Base-by-base conservation (phyloP, 805 yeast genomes). In the Kazachstania taianensis region DNA sequence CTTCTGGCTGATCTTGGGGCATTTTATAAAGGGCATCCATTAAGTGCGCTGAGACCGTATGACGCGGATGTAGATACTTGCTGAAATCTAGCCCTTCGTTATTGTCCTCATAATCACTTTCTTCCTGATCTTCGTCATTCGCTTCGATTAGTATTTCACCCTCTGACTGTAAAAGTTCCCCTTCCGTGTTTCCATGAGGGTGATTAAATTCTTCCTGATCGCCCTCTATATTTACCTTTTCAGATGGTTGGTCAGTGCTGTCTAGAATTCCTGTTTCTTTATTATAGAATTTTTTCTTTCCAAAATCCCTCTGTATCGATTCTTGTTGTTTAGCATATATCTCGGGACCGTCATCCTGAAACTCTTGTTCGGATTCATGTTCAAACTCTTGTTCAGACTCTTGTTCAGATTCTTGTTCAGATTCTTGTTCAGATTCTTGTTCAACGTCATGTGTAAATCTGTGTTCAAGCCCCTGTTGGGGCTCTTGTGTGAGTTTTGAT, bases 221-320 rank as follows among this genome's bases (percentile, higher is more conserved):
- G n/a, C n/a, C n/a, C 23, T 20, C 38, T n/a, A 23, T 28, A 26
- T 25, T 26, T 16, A 31, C 37, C 22, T 32, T 33, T 24, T 28
- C 30, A 7, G 16, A 26, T 29, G 22, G 28, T 20, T 25, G 30
- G 4, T 20, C 31, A 14, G 15, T 20, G 7, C 17, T 14, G 15
- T 37, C 40, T 14, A 30, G 30, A 14, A 13, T n/a, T n/a, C n/a
- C n/a, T n/a, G n/a, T n/a, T n/a, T n/a, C n/a, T n/a, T n/a, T n/a
- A n/a, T n/a, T n/a, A n/a, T n/a, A 17, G 13, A 4, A 16, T 7
- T 5, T 12, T 4, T 20, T 20, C n/a, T n/a, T n/a, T n/a, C n/a
- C n/a, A n/a, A n/a, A n/a, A n/a, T n/a, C n/a, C n/a, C n/a, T n/a
- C n/a, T n/a, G n/a, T n/a, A n/a, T n/a, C n/a, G n/a, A n/a, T n/a